Percentiles rank a stretch among this genome's conserved stretches.
phyloP scores from a whole-genome alignment of 2,329 filamentous ascomycete species.

The Fusarium circinatum region DNA sequence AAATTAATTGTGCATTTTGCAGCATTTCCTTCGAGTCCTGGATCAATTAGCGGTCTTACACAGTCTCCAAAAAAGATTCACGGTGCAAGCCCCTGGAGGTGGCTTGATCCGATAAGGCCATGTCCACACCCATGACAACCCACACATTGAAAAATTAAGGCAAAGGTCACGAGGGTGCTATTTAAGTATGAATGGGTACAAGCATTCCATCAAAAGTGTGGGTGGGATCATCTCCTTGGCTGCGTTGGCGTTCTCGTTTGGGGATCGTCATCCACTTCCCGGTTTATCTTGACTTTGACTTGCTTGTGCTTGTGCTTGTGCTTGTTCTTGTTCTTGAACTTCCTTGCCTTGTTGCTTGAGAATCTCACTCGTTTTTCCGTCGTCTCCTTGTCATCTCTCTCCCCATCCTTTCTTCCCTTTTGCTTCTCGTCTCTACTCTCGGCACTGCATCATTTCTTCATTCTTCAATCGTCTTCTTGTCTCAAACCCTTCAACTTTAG shows the following conservation, averaged over 20 bases:
- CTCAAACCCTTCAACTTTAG: conserved; percentile 17
- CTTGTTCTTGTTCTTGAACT: conserved; percentile 15
- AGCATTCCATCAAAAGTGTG: conserved; percentile 8
- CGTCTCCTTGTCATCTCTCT: conserved; percentile 13
- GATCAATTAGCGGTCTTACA: neutral
- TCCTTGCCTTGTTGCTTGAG: conserved; percentile 16
- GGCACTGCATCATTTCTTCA: conserved; percentile 13
- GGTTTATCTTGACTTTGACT: conserved; percentile 28
- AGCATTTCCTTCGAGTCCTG: neutral
- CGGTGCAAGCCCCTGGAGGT: conserved; percentile 33
- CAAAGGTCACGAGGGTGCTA: conserved; percentile 18
- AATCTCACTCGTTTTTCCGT: conserved; percentile 30
- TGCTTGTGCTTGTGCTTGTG: conserved; percentile 6
- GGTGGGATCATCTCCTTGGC: conserved; percentile 31
- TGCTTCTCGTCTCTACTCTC: conserved; percentile 1
- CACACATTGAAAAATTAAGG: conserved; percentile 9
- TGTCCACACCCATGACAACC: conserved; percentile 19
- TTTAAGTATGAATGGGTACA: conserved; percentile 25
- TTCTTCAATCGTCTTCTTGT: conserved; percentile 14
- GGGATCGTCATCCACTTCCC: conserved; percentile 44
- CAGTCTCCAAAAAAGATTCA: conserved; percentile 11
- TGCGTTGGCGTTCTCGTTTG: conserved; percentile 34
- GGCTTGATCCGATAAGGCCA: conserved; percentile 44
- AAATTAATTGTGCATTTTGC: neutral
- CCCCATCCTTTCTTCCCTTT: neutral